Conservation (phyloP, 2,329 filamentous ascomycete genomes). For the Sporothrix protearum region DNA sequence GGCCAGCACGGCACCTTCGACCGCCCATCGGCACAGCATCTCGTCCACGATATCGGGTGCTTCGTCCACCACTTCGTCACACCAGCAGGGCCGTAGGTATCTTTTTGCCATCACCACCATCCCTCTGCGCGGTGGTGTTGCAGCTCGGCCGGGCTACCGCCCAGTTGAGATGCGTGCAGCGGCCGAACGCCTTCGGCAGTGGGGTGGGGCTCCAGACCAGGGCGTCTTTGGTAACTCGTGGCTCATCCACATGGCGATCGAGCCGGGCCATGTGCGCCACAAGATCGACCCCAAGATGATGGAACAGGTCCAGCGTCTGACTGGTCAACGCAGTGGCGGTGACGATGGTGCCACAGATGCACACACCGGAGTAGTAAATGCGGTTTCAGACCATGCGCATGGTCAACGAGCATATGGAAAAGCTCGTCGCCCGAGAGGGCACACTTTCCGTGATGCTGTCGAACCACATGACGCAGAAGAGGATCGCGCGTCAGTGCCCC, state of each 20-base stretch:
- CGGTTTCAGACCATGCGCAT: conserved; percentile 10
- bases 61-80: neutral
- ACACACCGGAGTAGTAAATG: neutral
- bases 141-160: conserved; percentile 26
- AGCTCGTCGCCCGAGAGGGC: conserved; percentile 16
- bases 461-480: conserved; percentile 29
- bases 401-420: conserved; percentile 25
- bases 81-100: conserved; percentile 23
- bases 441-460: conserved; percentile 28
- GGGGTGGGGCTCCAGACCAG: conserved; percentile 25
- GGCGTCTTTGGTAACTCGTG: conserved; percentile 29
- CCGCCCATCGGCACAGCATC: neutral
- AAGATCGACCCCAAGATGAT: conserved; percentile 18
- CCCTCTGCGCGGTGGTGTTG: conserved; percentile 25
- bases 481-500: conserved; percentile 29
- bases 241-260: conserved; percentile 27
- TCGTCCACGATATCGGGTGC: neutral
- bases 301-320: conserved; percentile 22
- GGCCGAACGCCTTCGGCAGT: conserved; percentile 22
- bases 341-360: neutral
- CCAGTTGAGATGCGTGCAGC: conserved; percentile 23
- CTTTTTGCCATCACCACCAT: conserved; percentile 26
- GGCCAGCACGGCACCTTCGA: neutral
- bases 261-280: conserved; percentile 24
- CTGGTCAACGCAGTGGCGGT: neutral